Conservation (phyloP, 768 basidiomycete genomes). For the Hygrophorus pudorinus region DNA sequence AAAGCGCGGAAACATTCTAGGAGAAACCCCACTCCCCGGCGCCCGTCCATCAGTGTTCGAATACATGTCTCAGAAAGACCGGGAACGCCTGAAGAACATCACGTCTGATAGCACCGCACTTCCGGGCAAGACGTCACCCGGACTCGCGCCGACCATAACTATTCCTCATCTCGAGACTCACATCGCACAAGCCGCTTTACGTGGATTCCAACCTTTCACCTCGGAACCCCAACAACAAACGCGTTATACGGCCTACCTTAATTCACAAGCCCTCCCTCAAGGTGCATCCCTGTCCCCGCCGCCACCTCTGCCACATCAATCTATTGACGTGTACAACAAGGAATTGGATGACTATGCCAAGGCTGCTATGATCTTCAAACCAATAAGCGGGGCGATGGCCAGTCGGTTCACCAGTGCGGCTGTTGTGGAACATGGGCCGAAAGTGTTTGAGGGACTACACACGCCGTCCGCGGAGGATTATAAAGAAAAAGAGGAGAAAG, state of each 20-base stretch:
- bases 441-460: slow-evolving; percentile 58
- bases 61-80: slow-evolving; percentile 86
- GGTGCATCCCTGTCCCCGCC: slow-evolving; percentile 38
- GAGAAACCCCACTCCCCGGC: slow-evolving; percentile 65
- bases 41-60: slow-evolving; percentile 85
- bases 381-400: slow-evolving; percentile 87
- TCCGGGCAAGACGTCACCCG: slow-evolving; percentile 19
- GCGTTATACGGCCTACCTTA: slow-evolving; percentile 77
- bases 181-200: slow-evolving; percentile 76
- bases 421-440: slow-evolving; percentile 55
- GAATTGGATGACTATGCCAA: slow-evolving; percentile 85
- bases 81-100: slow-evolving; percentile 69
- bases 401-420: slow-evolving; percentile 83
- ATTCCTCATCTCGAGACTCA: slow-evolving; percentile 64
- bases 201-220: slow-evolving; percentile 85
- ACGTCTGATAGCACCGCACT: slow-evolving; percentile 22
- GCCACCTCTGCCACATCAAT: slow-evolving; percentile 43
- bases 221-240: slow-evolving; percentile 69
- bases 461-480: slow-evolving; percentile 39
- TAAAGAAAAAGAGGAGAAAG: slow-evolving; percentile 30
- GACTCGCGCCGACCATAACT: slow-evolving; percentile 23
- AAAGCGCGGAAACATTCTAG: slow-evolving; percentile 75
- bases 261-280: slow-evolving; percentile 50
- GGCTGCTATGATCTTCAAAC: slow-evolving; percentile 84
- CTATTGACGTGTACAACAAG: slow-evolving; percentile 59